These are phyloP conservation scores for Carex arenaria DNA, from an alignment of 202 grass and related monocot genomes.

Conservation along the genomic window DNA sequence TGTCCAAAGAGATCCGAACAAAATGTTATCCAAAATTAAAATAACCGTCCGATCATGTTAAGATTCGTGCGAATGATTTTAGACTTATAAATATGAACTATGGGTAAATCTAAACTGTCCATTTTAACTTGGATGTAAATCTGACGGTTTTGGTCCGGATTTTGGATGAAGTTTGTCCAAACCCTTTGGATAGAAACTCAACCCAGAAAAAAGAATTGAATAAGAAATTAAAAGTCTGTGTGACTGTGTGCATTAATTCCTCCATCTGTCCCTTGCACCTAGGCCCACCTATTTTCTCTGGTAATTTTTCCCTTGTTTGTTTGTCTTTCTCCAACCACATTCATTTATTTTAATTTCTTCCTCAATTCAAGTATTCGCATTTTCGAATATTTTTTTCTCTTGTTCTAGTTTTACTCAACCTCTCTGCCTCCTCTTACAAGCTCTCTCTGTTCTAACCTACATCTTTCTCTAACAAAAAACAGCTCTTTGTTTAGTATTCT, in stretches of 20 bases:
- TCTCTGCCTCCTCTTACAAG: neutral
- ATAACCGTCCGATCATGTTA: no score
- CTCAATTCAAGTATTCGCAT: neutral
- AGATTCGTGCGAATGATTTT: no score
- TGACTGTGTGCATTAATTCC: neutral
- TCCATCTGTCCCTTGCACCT: neutral
- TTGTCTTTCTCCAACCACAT: constrained; percentile 12
- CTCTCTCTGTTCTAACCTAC: neutral
- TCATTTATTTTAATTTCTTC: neutral
- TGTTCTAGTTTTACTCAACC: neutral
- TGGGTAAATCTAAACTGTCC: no score
- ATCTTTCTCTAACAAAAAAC: neutral
- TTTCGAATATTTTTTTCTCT: neutral
- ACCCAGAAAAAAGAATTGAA: neutral
- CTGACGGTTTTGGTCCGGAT: no score
- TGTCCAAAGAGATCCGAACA: no score
- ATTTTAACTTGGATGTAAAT: no score
- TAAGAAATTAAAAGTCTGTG: neutral
- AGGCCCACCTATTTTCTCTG: constrained; percentile 11
- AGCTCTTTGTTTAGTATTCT: neutral
- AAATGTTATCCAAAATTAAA: no score
- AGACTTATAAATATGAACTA: no score
- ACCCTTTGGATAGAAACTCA: neutral
- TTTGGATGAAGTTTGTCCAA: no score
- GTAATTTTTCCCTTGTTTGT: constrained; percentile 3